Percentiles rank a stretch among this genome's conserved stretches.
Conservation (phyloP, 1,139 yeast genomes). For the Geotrichum europaeum region DNA sequence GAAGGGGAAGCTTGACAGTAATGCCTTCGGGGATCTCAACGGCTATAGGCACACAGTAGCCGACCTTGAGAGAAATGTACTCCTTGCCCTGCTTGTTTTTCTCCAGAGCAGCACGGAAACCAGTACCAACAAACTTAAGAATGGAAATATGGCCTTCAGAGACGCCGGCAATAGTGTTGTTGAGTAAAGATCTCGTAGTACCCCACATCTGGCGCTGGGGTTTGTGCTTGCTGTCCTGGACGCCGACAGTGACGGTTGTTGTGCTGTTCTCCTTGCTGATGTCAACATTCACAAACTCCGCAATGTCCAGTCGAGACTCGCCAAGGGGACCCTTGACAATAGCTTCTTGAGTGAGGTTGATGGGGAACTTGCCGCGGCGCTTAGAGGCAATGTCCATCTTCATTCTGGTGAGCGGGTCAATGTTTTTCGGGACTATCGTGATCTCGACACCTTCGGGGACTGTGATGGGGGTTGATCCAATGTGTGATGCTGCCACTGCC, state of each 20-base stretch:
- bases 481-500: constrained; percentile 39
- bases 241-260: constrained; percentile 47
- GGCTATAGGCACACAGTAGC: constrained; percentile 69
- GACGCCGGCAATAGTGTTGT: constrained; percentile 78
- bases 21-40: constrained; percentile 66
- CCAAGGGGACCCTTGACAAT: constrained; percentile 84
- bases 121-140: constrained; percentile 90
- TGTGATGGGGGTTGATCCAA: constrained; percentile 56
- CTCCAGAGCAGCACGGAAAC: constrained; percentile 80
- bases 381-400: constrained; percentile 28
- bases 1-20: constrained; percentile 69
- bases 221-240: constrained; percentile 52
- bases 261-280: constrained; percentile 23
- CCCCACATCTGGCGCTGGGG: constrained; percentile 94
- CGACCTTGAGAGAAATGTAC: constrained; percentile 70
- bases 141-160: constrained; percentile 88
- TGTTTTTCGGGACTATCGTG: constrained; percentile 35
- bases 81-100: constrained; percentile 45
- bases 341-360: constrained; percentile 55
- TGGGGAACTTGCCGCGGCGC: constrained; percentile 52
- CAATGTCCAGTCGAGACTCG: constrained; percentile 53
- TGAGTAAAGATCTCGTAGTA: constrained; percentile 71
- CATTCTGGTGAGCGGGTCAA: constrained; percentile 45
- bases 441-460: constrained; percentile 49
- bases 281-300: constrained; percentile 57